phyloP scores from a whole-genome alignment of 169 alveolate genomes.

The Cryptosporidium xiaoi region DNA sequence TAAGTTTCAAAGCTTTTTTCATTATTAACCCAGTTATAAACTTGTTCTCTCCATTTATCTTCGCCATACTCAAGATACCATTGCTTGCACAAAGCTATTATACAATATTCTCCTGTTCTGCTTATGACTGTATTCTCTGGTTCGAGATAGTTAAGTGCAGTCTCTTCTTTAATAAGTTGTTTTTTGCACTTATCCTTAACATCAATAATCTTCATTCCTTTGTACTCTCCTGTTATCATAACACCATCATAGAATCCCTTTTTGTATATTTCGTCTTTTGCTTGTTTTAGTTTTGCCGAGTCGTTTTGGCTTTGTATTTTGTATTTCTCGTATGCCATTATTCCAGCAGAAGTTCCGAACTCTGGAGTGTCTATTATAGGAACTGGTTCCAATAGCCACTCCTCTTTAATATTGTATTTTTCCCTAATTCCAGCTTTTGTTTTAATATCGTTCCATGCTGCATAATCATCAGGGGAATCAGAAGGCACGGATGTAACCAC shows the following conservation, averaged over 20 bases:
- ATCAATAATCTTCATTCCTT: conserved; percentile 88
- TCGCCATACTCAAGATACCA: conserved; percentile 99
- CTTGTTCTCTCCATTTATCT: conserved; percentile 93
- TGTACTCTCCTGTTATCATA: conserved; percentile 91
- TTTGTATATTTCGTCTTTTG: conserved; percentile 95
- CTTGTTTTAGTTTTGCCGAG: conserved; percentile 90
- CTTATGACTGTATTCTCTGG: conserved; percentile 96
- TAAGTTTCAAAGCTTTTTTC: conserved; percentile 75
- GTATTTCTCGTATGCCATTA: conserved; percentile 81
- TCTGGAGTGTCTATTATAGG: conserved; percentile 76
- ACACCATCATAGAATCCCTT: conserved; percentile 97
- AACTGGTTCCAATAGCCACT: conserved; percentile 87
- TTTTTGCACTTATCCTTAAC: conserved; percentile 83
- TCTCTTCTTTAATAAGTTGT: conserved; percentile 78
- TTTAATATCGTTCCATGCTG: conserved; percentile 91
- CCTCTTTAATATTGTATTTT: conserved; percentile 88
- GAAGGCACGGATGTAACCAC: conserved; percentile 99
- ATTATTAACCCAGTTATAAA: conserved; percentile 88
- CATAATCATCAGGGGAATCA: conserved; percentile 99
- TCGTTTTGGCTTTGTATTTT: conserved; percentile 92
- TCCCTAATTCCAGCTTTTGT: conserved; percentile 89
- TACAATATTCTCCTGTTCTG: conserved; percentile 95
- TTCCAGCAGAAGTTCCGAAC: conserved; percentile 84
- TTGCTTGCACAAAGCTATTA: conserved; percentile 95
- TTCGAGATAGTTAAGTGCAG: conserved; percentile 92